A percentile compares a stretch with the other conserved stretches of the same genome.
These are phyloP conservation scores for Pholiota adiposa DNA, from an alignment of 1,284 basidiomycete genomes.

Conservation along the genomic window DNA sequence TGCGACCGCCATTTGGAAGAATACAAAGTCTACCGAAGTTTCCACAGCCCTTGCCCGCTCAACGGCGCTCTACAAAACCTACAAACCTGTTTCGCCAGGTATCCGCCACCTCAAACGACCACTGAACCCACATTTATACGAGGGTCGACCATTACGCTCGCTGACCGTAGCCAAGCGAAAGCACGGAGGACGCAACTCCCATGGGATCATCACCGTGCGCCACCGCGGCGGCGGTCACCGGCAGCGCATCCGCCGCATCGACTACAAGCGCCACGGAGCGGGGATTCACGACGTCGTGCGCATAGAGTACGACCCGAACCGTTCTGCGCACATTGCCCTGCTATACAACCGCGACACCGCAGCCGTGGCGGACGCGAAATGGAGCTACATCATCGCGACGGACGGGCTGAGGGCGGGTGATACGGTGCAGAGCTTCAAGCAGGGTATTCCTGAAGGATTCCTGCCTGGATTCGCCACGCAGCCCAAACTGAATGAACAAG, in stretches of 20 bases:
- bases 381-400: conserved; percentile 91
- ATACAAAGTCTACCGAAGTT: conserved; percentile 34
- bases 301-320: conserved; percentile 96
- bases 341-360: conserved; percentile 63
- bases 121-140: conserved; percentile 81
- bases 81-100: conserved; percentile 87
- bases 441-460: conserved; percentile 79
- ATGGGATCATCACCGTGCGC: conserved; percentile 89
- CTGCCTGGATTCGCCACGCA: conserved; percentile 61
- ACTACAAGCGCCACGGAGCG: conserved; percentile 79
- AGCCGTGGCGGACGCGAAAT: conserved; percentile 53
- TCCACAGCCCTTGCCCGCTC: conserved; percentile 44
- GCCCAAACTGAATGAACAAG: not conserved
- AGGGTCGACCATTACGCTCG: conserved; percentile 81
- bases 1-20: conserved; percentile 41
- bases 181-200: conserved; percentile 86
- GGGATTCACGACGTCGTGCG: conserved; percentile 90
- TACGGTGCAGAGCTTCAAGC: conserved; percentile 85
- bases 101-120: conserved; percentile 88
- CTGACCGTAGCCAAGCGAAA: conserved; percentile 86
- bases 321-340: conserved; percentile 94
- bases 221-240: conserved; percentile 92
- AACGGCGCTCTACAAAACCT: conserved; percentile 79
- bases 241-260: conserved; percentile 84
- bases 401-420: conserved; percentile 91